These are phyloP conservation scores for Acanthochlamys bracteata DNA, from an alignment of 106 monocot genomes.

Conservation along the genomic window DNA sequence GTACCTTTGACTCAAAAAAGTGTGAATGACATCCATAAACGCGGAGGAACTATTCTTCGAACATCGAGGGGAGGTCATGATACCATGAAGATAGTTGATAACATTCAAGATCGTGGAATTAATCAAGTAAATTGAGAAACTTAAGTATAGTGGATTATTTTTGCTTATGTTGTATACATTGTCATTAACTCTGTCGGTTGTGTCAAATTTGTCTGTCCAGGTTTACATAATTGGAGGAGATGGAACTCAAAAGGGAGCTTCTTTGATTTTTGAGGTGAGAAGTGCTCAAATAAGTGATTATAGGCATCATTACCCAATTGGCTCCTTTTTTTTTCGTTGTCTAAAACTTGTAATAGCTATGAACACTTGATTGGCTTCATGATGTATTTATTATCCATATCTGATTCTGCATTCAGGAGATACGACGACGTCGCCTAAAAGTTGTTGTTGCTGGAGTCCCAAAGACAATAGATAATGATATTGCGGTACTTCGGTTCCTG, in stretches of 20 bases:
- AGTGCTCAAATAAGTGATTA: too few species aligned
- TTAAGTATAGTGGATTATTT: neutral
- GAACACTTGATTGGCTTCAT: neutral
- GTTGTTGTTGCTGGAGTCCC: conserved; percentile 66
- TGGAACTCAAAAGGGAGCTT: conserved; percentile 91
- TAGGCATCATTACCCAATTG: too few species aligned
- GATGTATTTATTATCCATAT: neutral
- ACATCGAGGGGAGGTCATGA: conserved; percentile 81
- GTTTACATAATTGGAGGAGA: conserved; percentile 91
- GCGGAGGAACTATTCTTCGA: conserved; percentile 73
- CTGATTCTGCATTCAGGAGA: conserved; percentile 34
- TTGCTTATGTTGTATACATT: too few species aligned
- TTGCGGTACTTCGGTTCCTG: conserved; percentile 31
- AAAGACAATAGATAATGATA: conserved; percentile 77
- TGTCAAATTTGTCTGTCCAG: conserved; percentile 16
- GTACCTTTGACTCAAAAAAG: conserved; percentile 42
- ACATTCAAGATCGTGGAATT: conserved; percentile 70
- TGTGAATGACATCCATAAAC: conserved; percentile 85
- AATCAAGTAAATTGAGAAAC: conserved; percentile 43
- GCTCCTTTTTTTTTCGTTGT: too few species aligned
- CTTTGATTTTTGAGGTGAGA: conserved; percentile 65
- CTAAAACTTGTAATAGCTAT: too few species aligned
- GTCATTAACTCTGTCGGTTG: neutral
- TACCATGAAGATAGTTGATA: conserved; percentile 70
- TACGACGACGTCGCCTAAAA: conserved; percentile 54